These are phyloP conservation scores for Vickermania ingenoplastis DNA, from an alignment of 208 protist species.

Conservation along the genomic window DNA sequence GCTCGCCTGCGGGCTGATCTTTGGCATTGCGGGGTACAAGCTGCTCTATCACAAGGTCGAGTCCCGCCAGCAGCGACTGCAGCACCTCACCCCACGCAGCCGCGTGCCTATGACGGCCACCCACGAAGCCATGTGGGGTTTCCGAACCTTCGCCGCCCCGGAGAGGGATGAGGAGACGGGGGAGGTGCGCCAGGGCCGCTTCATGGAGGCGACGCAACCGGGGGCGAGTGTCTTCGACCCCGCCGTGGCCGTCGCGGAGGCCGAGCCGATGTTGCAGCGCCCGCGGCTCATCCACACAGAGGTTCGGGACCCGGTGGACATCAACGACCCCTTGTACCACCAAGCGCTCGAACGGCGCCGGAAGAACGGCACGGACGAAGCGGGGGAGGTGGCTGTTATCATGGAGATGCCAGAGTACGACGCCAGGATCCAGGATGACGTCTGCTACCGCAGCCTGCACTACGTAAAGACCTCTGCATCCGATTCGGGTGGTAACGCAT, in stretches of 20 bases:
- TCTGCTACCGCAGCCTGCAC: slow-evolving; percentile 82
- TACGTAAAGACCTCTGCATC: slow-evolving; percentile 27
- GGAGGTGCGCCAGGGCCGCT: not conserved
- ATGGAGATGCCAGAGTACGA: slow-evolving; percentile 82
- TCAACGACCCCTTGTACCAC: too few species aligned
- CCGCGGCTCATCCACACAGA: slow-evolving; percentile 66
- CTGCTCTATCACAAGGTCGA: slow-evolving; percentile 44
- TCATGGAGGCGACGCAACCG: slow-evolving; percentile 6
- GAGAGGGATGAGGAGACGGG: slow-evolving; percentile 2
- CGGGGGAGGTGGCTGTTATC: slow-evolving; percentile 39
- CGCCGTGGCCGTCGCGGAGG: slow-evolving; percentile 21
- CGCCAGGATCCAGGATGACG: slow-evolving; percentile 44
- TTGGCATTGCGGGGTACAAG: slow-evolving; percentile 47
- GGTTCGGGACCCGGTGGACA: not conserved
- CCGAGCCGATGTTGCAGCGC: slow-evolving; percentile 59
- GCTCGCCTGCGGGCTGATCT: slow-evolving; percentile 30
- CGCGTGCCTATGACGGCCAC: slow-evolving; percentile 51
- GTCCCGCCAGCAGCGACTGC: slow-evolving; percentile 37
- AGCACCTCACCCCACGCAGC: slow-evolving; percentile 24
- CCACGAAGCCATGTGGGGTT: slow-evolving; percentile 77
- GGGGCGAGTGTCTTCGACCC: slow-evolving; percentile 8
- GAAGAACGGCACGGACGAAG: slow-evolving; percentile 1
- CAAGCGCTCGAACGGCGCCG: slow-evolving; percentile 63
- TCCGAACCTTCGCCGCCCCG: slow-evolving; percentile 12
- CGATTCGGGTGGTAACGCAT: not conserved